Evolutionary conservation across 139 green algal species (phyloP), one percentile per base, ranked within the genome.

Genomic region (Tetradesmus lagerheimii): DNA sequence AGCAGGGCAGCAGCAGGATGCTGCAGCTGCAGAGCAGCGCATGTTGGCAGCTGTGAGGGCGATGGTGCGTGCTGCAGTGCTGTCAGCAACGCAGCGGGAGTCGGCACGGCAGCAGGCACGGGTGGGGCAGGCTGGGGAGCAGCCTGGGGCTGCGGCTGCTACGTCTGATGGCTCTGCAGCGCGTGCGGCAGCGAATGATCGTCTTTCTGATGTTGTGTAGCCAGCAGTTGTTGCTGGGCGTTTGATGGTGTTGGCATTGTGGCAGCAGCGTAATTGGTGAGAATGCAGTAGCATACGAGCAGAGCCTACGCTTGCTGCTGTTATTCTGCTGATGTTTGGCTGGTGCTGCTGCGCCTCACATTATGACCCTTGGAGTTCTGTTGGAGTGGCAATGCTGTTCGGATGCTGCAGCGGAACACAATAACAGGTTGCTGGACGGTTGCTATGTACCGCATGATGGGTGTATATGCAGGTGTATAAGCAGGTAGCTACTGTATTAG

Each of bases 31-130:
- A n/a, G 62, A 80, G 35, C 62, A 88, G 83, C 83, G 83, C 12
- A 64, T 88, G 38, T 11, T 87, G 53, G 83, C 83, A 9, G 64
- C 64, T 31, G 27, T 88, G 25, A 38, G 83, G 8, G 83, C 83
- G 14, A 80, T 88, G 83, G 38, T 88, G 62, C 62, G 83, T 62
- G 83, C 62, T 12, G 37, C 37, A 25, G 11, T 45, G 11, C 35
- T 37, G 37, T 45, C 35, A 8, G 37, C 76, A 5, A 31, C 76
- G 76, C 76, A 47, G 37, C 76, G 76, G 0, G 76, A 82, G 76
- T 37, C 34, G 37, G 35, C 35, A 31, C 37, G 37, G 76, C 76
- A 47, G 37, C 76, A 47, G 37, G 76, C 76, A 5, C 9, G 23
- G 35, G 76, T 18, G 12, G 76, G 76, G 16, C 71, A 71, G 57